Evolutionary conservation across 192 early-diverging fungal species (phyloP).

Genomic region (Coemansia sp.): DNA sequence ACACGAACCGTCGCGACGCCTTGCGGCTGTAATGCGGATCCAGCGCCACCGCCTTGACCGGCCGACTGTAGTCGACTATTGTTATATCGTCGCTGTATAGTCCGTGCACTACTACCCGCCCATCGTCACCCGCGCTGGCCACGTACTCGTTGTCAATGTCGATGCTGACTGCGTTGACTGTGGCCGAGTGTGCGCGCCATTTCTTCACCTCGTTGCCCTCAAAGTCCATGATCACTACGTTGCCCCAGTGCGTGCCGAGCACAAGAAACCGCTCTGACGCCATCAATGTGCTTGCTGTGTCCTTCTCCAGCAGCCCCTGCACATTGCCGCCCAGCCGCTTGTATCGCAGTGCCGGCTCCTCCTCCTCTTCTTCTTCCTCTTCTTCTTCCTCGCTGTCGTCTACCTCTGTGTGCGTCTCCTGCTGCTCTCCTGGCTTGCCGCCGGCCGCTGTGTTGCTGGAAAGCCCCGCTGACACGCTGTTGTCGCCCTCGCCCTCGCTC

Average conservation of each 20-base stretch:
- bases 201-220: conserved; percentile 88
- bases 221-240: conserved; percentile 87
- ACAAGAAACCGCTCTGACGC: conserved; percentile 89
- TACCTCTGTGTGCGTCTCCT: neutral
- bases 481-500: neutral
- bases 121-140: conserved; percentile 92
- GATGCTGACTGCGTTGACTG: conserved; percentile 86
- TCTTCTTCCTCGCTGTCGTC: conserved; percentile 36
- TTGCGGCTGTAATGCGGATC: conserved; percentile 86
- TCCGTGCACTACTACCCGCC: conserved; percentile 84
- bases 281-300: conserved; percentile 77
- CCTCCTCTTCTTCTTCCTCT: conserved; percentile 69
- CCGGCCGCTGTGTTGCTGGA: neutral
- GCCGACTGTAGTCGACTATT: conserved; percentile 79
- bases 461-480: neutral
- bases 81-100: conserved; percentile 73
- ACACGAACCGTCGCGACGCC: conserved; percentile 76
- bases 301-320: conserved; percentile 71
- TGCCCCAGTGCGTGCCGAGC: conserved; percentile 90
- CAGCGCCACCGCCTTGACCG: conserved; percentile 85
- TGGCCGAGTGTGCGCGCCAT: conserved; percentile 80
- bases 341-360: conserved; percentile 92
- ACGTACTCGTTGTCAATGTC: conserved; percentile 87
- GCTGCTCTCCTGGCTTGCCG: neutral
- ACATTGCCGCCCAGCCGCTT: conserved; percentile 78